Evolutionary conservation across 176 grass and related monocot genomes (phyloP), one percentile per base, ranked within the genome.

Genomic region (Paspalum vaginatum): DNA sequence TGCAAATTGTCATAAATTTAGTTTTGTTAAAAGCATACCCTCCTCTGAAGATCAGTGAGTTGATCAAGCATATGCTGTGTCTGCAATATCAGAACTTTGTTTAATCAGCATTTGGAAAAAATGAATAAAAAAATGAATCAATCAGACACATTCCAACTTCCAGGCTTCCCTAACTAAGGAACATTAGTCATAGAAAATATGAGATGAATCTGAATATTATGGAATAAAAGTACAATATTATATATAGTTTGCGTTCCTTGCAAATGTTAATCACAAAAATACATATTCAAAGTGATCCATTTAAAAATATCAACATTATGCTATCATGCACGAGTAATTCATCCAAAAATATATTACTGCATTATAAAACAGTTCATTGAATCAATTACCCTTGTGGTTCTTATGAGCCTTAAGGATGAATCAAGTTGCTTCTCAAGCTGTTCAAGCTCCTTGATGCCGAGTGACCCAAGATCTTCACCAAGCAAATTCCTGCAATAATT

Each of bases 371-470:
- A 3, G 0, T 72, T 11, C 43, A 6, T 41, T 65, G 10, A 51
- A 58, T 40, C 5, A 21, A 64, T 76, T 93, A 99, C 96, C 88
- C 93, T 91, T 66, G 93, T 91, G 42, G 96, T 93, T 93, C 96
- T 86, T 85, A 95, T 95, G 79, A 95, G 93, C 84, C 83, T 95
- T 54, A 99, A 91, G 73, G 96, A 95, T 65, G 78, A 85, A 82
- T 99, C 96, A 73, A 99, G 96, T 82, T 93, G 88, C 57, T 91
- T 87, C 74, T 99, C 96, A 60, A 99, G 96, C 75, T 89, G 88
- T 45, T 95, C 92, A 56, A 99, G 90, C 26, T 95, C 79, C 43
- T 99, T 94, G 47, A 93, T 61, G 48, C 47, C 88, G 5, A 95
- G 88, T 67, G 66, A n/a, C 1, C 60, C 82, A 7, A 99, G 71